Base-by-base conservation (phyloP, 139 green algal genomes). In the Pleodorina starrii region DNA sequence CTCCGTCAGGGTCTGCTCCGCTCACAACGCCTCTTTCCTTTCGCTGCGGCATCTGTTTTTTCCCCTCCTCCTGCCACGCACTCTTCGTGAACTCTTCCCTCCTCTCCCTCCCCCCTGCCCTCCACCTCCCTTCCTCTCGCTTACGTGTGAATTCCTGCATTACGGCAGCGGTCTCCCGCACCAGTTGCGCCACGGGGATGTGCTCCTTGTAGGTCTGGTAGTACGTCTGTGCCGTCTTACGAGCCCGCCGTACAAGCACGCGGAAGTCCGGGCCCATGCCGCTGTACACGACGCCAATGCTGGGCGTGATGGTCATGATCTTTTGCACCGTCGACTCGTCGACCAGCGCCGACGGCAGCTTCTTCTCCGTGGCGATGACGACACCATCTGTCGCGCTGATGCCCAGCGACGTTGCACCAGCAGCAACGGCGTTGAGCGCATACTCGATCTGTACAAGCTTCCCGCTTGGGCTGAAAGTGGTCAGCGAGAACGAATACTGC, bases 111-210 rank as follows among this genome's bases (percentile, higher is more conserved):
- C n/a, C n/a, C n/a, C n/a, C n/a, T n/a, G n/a, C n/a, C n/a, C n/a
- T n/a, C n/a, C n/a, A n/a, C n/a, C n/a, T n/a, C n/a, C n/a, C n/a
- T n/a, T n/a, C 54, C n/a, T 9, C 1, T 27, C 19, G 36, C 96
- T 94, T 84, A 98, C 96, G 98, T 91, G 98, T 99, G 94, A 99
- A 99, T 88, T 99, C 98, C 92, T 99, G 98, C 98, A 99, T 99
- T 40, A 99, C 97, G n/a, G 98, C 94, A 44, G 98, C 98, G 11
- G 94, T 97, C 89, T 99, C 98, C 42, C 98, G 90, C 46, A 98
- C 97, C 0, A 99, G 96, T 94, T 99, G 98, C 48, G 98, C 96
- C 42, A 99, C 96, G 11, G 98, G 98, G 43, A 99, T 99, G 90
- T 97, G 91, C 94, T 99, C 98, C 74, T 99, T 94, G 92, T 99